Base-by-base conservation (phyloP, 1,139 yeast genomes). In the Williopsis jadinii region DNA sequence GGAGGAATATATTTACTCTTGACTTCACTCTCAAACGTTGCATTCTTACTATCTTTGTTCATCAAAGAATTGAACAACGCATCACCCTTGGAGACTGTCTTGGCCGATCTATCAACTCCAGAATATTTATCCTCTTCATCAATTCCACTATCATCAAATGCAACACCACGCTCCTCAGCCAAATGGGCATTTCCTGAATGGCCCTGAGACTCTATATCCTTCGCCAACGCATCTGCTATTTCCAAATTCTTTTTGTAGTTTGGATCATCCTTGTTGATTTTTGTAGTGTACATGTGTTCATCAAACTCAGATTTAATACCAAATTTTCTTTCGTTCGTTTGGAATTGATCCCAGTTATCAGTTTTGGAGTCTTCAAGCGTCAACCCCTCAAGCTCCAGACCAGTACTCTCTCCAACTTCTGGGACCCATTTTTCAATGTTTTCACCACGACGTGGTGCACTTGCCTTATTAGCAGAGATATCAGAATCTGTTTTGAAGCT, bases 91-190 rank as follows among this genome's bases (percentile, higher is more conserved):
- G 66, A 55, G 38, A 57, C 67, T 10, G 46, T 36, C 32, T 30
- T 28, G 6, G n/a, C 28, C 10, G 34, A 14, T 13, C n/a, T 32
- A 12, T 65, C 76, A 41, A 92, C 98, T 36, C 97, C 97, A 3
- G 97, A 87, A 59, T 90, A 92, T 63, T 85, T 85, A 62, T 88
- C 97, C 61, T 94, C 99, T 64, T 92, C 98, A 61, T 92, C 97
- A 53, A 85, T 52, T 3, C 95, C 96, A 47, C 84, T 75, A 58
- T 86, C 95, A 58, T 86, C 95, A 33, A 84, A 75, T 15, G 60
- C 60, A 11, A 77, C 46, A 15, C 96, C 96, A 60, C 98, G 78
- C 62, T 92, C 98, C 60, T 92, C 98, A 47, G 95, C 87, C 31
- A 90, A 52, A 61, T 92, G 97, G 32, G 77, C 68, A 58, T 86